Evolutionary conservation across 2,329 filamentous ascomycete species (phyloP), one percentile per base, ranked within the genome.

Genomic region (Calonectria leucothoes): DNA sequence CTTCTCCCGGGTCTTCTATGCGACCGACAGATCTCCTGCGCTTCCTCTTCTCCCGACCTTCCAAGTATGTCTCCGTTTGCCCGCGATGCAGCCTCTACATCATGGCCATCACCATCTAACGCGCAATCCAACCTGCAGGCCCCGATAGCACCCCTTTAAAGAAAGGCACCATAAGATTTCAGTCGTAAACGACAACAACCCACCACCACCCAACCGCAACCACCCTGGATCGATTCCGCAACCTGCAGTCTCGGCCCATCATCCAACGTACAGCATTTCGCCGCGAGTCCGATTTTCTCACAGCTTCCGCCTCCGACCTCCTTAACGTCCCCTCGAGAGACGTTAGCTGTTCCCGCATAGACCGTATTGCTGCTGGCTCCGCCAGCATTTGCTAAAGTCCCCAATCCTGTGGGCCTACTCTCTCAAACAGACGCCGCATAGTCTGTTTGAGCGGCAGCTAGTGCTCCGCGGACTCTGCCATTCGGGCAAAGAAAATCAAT

Each of bases 391-490:
- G 86, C 82, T 80, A 82, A 86, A 85, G 85, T 88, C 88, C 89
- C 90, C 88, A 77, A 86, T 91, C 89, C 91, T 92, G 94, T 97
- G 95, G 95, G 95, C 94, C 95, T 97, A 95, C 95, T 97, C 94
- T 96, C 94, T 96, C 94, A 94, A 92, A 91, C 95, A 94, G 90
- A 94, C 94, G 90, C 93, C 92, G 92, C 94, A 95, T 93, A 91
- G 94, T 96, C 96, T 95, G 94, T 96, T 95, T 97, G 95, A 92
- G 95, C 91, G 92, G 94, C 93, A 97, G 95, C 95, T 94, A 95
- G 95, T 94, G 95, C 95, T 97, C 94, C 94, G 94, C 93, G 90
- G 91, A 91, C 89, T 89, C 86, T 86, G 83, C 84, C 81, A 81
- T 76, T 74, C 75, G 81, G 81, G 81, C 82, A 84, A 82, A 81